phyloP scores from a whole-genome alignment of 352 stramenopile species.

The Globisporangium takayamanum region DNA sequence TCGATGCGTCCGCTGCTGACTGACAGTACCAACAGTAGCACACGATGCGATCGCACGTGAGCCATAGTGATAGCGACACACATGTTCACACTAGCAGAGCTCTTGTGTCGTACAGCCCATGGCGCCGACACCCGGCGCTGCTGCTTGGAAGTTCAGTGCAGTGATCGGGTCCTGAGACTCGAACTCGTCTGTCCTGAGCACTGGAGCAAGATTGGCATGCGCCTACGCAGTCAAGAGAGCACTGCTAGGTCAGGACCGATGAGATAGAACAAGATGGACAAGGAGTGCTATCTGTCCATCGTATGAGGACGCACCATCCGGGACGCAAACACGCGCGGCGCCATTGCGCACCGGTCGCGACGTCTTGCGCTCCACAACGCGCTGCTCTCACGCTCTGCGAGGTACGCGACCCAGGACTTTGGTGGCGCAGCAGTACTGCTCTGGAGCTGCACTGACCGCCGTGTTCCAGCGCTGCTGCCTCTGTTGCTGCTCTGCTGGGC shows the following conservation, averaged over 20 bases:
- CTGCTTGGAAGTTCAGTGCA: slow-evolving; percentile 21
- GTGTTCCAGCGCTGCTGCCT: not conserved
- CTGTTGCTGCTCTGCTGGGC: not conserved
- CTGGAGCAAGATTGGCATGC: not conserved
- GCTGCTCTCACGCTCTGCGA: slow-evolving; percentile 28
- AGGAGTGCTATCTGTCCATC: not conserved
- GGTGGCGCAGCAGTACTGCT: not conserved
- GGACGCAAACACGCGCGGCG: slow-evolving; percentile 20
- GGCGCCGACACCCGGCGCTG: slow-evolving; percentile 21
- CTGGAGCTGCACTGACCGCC: not conserved
- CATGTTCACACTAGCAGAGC: not conserved
- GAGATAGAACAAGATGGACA: not conserved
- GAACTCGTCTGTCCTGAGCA: not conserved
- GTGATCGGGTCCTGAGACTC: slow-evolving; percentile 16
- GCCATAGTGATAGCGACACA: not conserved
- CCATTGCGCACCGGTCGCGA: slow-evolving; percentile 20
- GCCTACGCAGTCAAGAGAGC: not conserved
- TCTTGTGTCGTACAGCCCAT: slow-evolving; percentile 22
- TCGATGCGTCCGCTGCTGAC: slow-evolving; percentile 6
- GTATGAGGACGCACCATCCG: slow-evolving; percentile 1
- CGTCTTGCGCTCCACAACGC: slow-evolving; percentile 22
- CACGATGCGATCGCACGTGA: not conserved
- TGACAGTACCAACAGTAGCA: not conserved
- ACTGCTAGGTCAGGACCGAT: not conserved
- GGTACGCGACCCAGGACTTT: slow-evolving; percentile 20